phyloP scores from a whole-genome alignment of 129 eudicot species.

The Flaveria bidentis region DNA sequence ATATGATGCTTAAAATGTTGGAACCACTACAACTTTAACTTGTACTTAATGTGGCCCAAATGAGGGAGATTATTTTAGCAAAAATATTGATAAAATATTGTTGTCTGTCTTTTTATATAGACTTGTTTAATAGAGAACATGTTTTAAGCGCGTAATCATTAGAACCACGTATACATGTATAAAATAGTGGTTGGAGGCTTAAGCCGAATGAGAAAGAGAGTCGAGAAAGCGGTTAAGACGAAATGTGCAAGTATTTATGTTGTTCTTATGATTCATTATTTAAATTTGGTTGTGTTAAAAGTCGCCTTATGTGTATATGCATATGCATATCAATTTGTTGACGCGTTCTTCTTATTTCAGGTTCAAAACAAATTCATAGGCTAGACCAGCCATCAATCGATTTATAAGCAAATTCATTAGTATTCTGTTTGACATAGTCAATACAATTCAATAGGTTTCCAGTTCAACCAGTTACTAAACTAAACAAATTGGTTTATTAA shows the following conservation, averaged over 20 bases:
- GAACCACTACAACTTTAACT: constrained; percentile 2
- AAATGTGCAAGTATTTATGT: no score
- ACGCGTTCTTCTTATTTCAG: not conserved
- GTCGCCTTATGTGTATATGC: not conserved
- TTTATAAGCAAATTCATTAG: not conserved
- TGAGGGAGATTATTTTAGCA: not conserved
- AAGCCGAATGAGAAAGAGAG: no score
- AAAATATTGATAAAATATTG: not conserved
- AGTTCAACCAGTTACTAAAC: no score
- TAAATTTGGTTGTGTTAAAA: no score
- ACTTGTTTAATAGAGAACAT: no score
- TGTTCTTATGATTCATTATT: no score
- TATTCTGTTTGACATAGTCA: not conserved
- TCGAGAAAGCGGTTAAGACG: no score
- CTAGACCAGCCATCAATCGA: not conserved
- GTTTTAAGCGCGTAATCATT: no score
- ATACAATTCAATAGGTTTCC: no score
- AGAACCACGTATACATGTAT: no score
- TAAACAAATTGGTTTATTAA: not conserved
- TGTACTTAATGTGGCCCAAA: constrained; percentile 1
- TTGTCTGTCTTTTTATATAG: no score
- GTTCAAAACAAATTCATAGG: not conserved
- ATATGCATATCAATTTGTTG: not conserved
- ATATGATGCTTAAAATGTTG: not conserved
- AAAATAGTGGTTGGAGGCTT: no score